A percentile compares a stretch with the other conserved stretches of the same genome.
These are phyloP conservation scores for Chaetomium olivaceum DNA, from an alignment of 2,329 filamentous ascomycete genomes.

Conservation along the genomic window DNA sequence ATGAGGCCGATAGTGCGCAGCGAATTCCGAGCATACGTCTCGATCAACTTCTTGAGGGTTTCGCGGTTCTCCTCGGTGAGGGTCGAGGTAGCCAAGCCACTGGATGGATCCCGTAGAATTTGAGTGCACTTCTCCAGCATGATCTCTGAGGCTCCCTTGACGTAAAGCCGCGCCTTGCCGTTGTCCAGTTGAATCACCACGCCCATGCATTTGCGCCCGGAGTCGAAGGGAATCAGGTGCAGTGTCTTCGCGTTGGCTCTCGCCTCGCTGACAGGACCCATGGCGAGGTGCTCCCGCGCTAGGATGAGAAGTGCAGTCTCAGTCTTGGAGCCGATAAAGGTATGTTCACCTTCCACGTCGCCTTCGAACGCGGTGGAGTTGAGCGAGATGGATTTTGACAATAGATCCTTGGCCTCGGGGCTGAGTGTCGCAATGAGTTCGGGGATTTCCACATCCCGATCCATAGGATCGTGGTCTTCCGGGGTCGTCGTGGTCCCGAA, in stretches of 20 bases:
- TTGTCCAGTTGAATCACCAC: constrained; percentile 55
- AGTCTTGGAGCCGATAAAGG: constrained; percentile 76
- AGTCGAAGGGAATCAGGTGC: constrained; percentile 75
- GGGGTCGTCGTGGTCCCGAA: constrained; percentile 48
- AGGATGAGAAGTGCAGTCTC: constrained; percentile 73
- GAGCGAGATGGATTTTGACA: constrained; percentile 61
- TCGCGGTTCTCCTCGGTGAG: constrained; percentile 56
- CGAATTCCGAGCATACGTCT: constrained; percentile 75
- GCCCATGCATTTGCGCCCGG: constrained; percentile 71
- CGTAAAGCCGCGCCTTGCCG: constrained; percentile 56
- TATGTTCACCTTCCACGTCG: constrained; percentile 64
- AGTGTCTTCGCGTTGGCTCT: constrained; percentile 57
- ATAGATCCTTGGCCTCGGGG: constrained; percentile 51
- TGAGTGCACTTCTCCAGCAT: constrained; percentile 58
- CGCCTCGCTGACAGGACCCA: constrained; percentile 65
- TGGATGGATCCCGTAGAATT: constrained; percentile 52
- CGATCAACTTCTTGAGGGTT: constrained; percentile 66
- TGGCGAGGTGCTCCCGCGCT: constrained; percentile 65
- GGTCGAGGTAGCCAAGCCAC: constrained; percentile 44
- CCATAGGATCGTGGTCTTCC: constrained; percentile 37
- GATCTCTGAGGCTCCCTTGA: constrained; percentile 68
- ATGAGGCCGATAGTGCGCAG: constrained; percentile 82
- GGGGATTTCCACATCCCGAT: constrained; percentile 43
- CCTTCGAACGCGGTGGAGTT: constrained; percentile 78
- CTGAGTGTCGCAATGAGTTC: constrained; percentile 52